Conservation (phyloP, 306 rosid species). For the Lathyrus tuberosus region DNA sequence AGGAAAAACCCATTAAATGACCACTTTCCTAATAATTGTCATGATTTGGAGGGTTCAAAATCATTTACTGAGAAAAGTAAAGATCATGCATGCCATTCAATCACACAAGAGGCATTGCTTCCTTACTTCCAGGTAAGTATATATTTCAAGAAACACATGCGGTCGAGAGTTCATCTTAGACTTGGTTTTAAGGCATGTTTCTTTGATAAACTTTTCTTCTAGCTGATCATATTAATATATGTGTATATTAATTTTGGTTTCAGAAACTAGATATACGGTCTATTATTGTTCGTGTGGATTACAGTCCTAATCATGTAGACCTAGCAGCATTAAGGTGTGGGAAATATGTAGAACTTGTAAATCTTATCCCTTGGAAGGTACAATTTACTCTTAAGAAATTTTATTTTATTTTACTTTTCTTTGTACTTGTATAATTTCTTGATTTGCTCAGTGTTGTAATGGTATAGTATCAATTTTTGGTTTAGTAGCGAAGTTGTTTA, state of each 20-base stretch:
- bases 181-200: constrained; percentile 18
- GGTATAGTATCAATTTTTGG: constrained; percentile 11
- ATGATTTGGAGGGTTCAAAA: constrained; percentile 66
- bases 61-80: constrained; percentile 43
- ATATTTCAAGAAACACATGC: constrained; percentile 21
- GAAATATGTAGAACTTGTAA: constrained; percentile 91
- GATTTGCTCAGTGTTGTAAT: constrained; percentile 27
- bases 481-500: not conserved
- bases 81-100: constrained; percentile 43
- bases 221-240: constrained; percentile 33
- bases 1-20: constrained; percentile 51
- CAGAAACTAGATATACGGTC: constrained; percentile 94
- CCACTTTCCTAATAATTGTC: constrained; percentile 53
- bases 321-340: constrained; percentile 86
- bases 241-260: constrained; percentile 44
- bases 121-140: constrained; percentile 94
- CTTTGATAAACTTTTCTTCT: constrained; percentile 29
- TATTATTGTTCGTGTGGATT: constrained; percentile 84
- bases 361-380: constrained; percentile 98
- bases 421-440: not conserved
- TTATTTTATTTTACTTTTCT: constrained; percentile 23
- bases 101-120: constrained; percentile 86
- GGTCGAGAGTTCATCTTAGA: constrained; percentile 23
- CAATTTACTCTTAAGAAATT: constrained; percentile 14
- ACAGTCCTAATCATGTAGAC: constrained; percentile 81